These are phyloP conservation scores for Lactarius evosmus DNA, from an alignment of 768 basidiomycete species.

Conservation along the genomic window DNA sequence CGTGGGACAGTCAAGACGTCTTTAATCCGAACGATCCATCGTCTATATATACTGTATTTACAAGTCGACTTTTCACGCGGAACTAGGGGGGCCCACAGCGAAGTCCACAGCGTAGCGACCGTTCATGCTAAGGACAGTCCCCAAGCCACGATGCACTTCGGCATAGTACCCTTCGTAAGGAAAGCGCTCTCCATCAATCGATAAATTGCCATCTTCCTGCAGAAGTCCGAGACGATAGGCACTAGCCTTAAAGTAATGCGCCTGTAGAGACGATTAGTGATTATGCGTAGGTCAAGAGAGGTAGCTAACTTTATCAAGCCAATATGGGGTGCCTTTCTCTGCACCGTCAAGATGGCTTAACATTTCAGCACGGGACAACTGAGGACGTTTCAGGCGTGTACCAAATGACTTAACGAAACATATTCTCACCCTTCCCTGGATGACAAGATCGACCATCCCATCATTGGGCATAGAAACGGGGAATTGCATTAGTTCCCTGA, in stretches of 20 bases:
- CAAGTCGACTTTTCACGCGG: not conserved
- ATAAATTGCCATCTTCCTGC: conserved; percentile 49
- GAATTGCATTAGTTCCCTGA: conserved; percentile 76
- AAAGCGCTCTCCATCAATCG: conserved; percentile 76
- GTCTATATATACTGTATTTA: not conserved
- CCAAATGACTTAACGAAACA: conserved; percentile 17
- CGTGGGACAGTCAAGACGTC: not conserved
- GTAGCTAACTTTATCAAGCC: conserved; percentile 53
- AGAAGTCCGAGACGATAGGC: conserved; percentile 71
- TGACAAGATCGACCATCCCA: conserved; percentile 68
- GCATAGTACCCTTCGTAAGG: conserved; percentile 75
- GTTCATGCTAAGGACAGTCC: conserved; percentile 59
- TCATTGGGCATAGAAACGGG: conserved; percentile 79
- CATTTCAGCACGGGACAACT: conserved; percentile 53
- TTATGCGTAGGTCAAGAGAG: conserved; percentile 1
- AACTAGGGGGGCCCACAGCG: conserved; percentile 7
- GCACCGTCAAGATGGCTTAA: conserved; percentile 57
- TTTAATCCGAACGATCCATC: not conserved
- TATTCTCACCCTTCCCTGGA: conserved; percentile 55
- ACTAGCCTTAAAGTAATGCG: conserved; percentile 68
- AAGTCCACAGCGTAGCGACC: conserved; percentile 62
- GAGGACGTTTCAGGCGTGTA: conserved; percentile 3
- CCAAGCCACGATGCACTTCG: conserved; percentile 67
- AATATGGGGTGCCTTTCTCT: conserved; percentile 57
- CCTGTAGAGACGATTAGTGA: conserved; percentile 39